Evolutionary conservation across 2,329 filamentous ascomycete genomes (phyloP).

Genomic region (Alternaria hordeiaustralica): DNA sequence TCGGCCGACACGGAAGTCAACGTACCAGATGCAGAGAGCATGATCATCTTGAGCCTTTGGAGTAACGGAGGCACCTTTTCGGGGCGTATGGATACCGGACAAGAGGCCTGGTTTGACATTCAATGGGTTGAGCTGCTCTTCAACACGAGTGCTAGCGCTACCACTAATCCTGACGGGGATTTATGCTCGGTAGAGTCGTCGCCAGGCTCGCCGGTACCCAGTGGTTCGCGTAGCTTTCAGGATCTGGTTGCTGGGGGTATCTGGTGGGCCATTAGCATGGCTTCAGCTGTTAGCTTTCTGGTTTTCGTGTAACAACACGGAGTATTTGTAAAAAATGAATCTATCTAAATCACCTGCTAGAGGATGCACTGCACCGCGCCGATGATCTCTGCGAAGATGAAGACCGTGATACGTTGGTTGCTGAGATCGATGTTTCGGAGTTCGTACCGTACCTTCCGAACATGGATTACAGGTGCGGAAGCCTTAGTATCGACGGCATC

Average conservation of each 20-base stretch:
- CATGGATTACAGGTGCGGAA: too few relatives aligned
- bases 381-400: too few relatives aligned
- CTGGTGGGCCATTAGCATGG: neutral
- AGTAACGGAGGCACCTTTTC: constrained; percentile 14
- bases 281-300: neutral
- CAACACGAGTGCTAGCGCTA: neutral
- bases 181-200: constrained; percentile 8
- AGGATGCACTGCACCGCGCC: too few relatives aligned
- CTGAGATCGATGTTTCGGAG: too few relatives aligned
- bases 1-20: constrained; percentile 7
- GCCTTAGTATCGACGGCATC: too few relatives aligned
- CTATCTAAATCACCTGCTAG: too few relatives aligned
- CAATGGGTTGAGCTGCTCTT: constrained; percentile 21
- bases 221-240: neutral
- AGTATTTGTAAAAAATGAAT: too few relatives aligned
- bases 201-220: constrained; percentile 3
- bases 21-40: constrained; percentile 11
- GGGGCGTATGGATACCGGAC: constrained; percentile 9
- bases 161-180: rapidly evolving
- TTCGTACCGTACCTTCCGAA: too few relatives aligned
- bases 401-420: too few relatives aligned
- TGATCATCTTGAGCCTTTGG: constrained; percentile 17
- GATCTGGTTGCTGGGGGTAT: neutral
- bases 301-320: neutral
- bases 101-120: constrained; percentile 16